Conservation (phyloP, 2,329 filamentous ascomycete genomes). For the Penicillium occitanis region DNA sequence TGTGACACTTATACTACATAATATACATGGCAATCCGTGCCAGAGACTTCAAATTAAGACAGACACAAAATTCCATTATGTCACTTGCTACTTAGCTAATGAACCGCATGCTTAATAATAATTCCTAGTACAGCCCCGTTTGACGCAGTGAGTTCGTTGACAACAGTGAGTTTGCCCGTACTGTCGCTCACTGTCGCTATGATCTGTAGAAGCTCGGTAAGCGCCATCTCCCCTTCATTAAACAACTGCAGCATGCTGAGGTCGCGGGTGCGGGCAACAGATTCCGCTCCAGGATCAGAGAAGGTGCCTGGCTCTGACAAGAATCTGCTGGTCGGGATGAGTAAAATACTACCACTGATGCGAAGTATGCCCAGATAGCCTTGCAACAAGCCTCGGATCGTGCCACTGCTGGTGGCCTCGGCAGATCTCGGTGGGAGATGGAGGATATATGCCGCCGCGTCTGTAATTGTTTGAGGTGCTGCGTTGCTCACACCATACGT, state of each 20-base stretch:
- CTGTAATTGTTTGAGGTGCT: background rate
- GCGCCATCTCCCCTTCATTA: constrained; percentile 10
- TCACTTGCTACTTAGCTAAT: background rate
- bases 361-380: background rate
- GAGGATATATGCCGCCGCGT: background rate
- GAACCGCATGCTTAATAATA: background rate
- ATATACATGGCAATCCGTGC: background rate
- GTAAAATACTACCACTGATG: background rate
- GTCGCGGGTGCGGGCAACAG: constrained; percentile 3
- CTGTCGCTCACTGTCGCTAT: background rate
- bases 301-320: background rate
- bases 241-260: background rate
- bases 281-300: background rate
- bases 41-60: background rate
- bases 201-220: background rate
- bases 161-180: background rate
- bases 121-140: background rate
- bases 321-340: background rate
- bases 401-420: background rate
- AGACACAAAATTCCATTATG: background rate
- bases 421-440: background rate
- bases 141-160: background rate
- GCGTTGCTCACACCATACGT: background rate
- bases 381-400: background rate
- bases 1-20: background rate